Evolutionary conservation across 192 early-diverging fungal species (phyloP).

Genomic region (Umbelopsis sp.): DNA sequence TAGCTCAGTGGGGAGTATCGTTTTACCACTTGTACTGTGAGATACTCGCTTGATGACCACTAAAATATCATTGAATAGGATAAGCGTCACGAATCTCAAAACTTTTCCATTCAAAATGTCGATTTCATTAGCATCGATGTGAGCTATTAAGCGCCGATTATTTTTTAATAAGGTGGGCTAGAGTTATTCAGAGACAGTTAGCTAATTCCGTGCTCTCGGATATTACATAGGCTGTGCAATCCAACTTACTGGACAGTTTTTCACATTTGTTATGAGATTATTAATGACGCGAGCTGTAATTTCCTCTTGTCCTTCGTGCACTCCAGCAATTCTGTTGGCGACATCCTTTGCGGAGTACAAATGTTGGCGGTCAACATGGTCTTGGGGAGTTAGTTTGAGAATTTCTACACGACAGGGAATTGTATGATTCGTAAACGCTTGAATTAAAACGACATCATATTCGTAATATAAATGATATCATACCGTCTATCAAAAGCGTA

Average conservation of each 20-base stretch:
- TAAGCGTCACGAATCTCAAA: conserved; percentile 1
- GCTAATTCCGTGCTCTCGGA: background rate
- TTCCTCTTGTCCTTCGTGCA: background rate
- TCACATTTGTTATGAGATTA: background rate
- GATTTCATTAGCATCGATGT: conserved; percentile 7
- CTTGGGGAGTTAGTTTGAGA: background rate
- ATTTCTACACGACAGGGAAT: background rate
- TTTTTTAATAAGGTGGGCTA: background rate
- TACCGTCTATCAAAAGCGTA: background rate
- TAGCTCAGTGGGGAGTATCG: background rate
- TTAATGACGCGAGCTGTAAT: background rate
- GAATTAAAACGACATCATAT: background rate
- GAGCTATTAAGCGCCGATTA: background rate
- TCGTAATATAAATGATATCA: background rate
- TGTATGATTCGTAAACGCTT: background rate
- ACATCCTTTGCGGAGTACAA: background rate
- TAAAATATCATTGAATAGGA: background rate
- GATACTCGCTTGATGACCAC: background rate
- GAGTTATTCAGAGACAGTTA: background rate
- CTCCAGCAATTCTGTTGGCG: background rate
- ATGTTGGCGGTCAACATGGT: background rate
- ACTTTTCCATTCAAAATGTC: background rate
- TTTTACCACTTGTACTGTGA: background rate
- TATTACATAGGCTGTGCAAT: background rate
- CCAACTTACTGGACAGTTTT: background rate